Base-by-base conservation (phyloP, 2,329 filamentous ascomycete genomes). In the Aspergillus candidus region DNA sequence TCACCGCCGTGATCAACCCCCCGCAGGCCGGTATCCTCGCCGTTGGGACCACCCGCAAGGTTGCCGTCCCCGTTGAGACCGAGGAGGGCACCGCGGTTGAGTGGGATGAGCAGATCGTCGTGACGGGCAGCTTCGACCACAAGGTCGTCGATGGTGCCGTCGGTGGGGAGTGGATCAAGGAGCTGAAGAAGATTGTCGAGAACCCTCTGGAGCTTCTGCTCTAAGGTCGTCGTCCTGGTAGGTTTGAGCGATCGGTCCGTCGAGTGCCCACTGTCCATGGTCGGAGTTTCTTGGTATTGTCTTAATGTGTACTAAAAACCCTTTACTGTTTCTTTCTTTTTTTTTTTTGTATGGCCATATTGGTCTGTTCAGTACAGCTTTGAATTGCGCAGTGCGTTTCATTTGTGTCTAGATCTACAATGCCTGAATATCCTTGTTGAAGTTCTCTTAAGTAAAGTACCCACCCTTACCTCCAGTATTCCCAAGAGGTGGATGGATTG, bases 1-100 rank as follows among this genome's bases (percentile, higher is more conserved):
- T 98, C 75, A 97, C 93, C 41, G 93, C 93, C 57, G 86, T 98
- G 65, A 95, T 98, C 79, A 98, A 98, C 82, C 93, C 94, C 55
- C 93, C 93, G 42, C 94, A 98, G 76, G 87, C 93, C 43, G 86
- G 83, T 65, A 98, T 98, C 68, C 79, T 98, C 52, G 91, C 93
- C 43, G 87, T 98, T 47, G 93, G 94, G 61, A 94, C 89, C 55
- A 89, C 88, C 59, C 86, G 87, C 74, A 97, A 97, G 84, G 91
- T 97, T 43, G 88, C 94, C 37, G 74, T 97, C 44, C 89, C 88
- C 40, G 80, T 80, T 33, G 87, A 94, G 76, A 82, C 79, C 46
- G 90, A 93, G 71, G 88, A 94, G 51, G 89, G 88, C 48, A 82
- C 81, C 35, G 72, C 79, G 13, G 75, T 95, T 37, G 88, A 88